Evolutionary conservation across 768 basidiomycete genomes (phyloP).

Genomic region (Candolleomyces efflorescens): DNA sequence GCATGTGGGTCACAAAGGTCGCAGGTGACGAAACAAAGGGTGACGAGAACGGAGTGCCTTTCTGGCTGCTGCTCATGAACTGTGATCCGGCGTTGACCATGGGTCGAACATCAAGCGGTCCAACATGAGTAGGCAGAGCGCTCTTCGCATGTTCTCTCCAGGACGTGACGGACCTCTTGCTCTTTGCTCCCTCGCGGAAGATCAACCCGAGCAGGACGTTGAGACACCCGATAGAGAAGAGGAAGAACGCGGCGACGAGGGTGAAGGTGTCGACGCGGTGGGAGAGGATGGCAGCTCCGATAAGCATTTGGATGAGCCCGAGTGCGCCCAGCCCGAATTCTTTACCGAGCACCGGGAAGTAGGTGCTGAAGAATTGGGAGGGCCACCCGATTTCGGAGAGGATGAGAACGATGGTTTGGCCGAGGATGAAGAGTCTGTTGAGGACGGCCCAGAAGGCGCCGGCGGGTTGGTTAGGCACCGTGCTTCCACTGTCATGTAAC

Average conservation of each 20-base stretch:
- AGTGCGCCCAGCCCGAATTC: conserved; percentile 84
- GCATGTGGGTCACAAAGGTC: conserved; percentile 2
- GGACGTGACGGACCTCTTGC: conserved; percentile 59
- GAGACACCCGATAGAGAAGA: conserved; percentile 78
- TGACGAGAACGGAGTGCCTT: conserved; percentile 6
- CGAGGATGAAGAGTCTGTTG: conserved; percentile 82
- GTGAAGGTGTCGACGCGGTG: conserved; percentile 81
- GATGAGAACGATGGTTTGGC: conserved; percentile 76
- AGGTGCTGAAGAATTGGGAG: conserved; percentile 70
- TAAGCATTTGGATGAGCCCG: conserved; percentile 81
- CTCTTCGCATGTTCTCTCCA: conserved; percentile 61
- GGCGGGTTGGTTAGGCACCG: conserved; percentile 88
- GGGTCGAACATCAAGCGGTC: conserved; percentile 21
- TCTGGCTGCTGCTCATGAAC: conserved; percentile 15
- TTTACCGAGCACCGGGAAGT: conserved; percentile 82
- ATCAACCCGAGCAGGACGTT: conserved; percentile 81
- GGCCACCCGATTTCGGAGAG: conserved; percentile 86
- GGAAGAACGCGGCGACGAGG: conserved; percentile 81
- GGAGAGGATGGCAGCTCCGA: conserved; percentile 67
- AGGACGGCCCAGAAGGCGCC: conserved; percentile 91
- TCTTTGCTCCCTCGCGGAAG: conserved; percentile 66
- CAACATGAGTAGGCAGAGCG: conserved; percentile 45
- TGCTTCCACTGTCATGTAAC: conserved; percentile 49
- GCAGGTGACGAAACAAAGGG: background rate
- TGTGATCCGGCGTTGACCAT: conserved; percentile 21